Evolutionary conservation across 495 filamentous ascomycete species (phyloP).

Genomic region (Penicillium bovifimosum): DNA sequence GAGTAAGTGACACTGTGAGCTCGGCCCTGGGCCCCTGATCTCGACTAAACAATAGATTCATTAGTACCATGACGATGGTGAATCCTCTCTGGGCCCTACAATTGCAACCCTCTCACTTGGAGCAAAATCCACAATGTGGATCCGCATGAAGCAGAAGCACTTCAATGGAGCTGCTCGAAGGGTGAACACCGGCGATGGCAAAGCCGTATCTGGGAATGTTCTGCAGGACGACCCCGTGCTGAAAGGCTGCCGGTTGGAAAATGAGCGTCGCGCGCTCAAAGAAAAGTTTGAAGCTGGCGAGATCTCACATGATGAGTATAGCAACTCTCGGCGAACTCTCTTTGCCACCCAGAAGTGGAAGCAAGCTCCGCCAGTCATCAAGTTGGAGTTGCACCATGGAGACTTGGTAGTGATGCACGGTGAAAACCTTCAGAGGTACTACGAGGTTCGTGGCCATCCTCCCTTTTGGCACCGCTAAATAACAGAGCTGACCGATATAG

Average conservation of each 20-base stretch:
- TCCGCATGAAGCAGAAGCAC: conserved; percentile 62
- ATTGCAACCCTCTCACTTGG: no score
- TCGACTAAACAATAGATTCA: no score
- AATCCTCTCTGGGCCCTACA: no score
- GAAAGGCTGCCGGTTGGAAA: conserved; percentile 33
- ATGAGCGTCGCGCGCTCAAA: conserved; percentile 36
- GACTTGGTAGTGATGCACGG: conserved; percentile 85
- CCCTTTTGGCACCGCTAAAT: not conserved
- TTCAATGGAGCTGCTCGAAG: conserved; percentile 35
- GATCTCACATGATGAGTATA: conserved; percentile 19
- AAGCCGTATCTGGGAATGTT: not conserved
- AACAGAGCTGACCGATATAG: no score
- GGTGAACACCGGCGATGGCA: conserved; percentile 5
- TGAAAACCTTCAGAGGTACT: conserved; percentile 60
- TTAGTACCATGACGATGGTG: no score
- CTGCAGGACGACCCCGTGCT: conserved; percentile 26
- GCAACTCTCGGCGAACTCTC: conserved; percentile 8
- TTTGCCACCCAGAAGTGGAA: conserved; percentile 8
- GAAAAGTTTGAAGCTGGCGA: conserved; percentile 16
- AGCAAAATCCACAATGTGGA: no score
- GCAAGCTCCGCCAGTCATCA: conserved; percentile 21
- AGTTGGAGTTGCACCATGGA: conserved; percentile 60
- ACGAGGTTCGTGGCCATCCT: conserved; percentile 50
- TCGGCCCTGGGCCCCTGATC: no score
- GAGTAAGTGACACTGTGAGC: no score